Conservation (phyloP, 495 filamentous ascomycete genomes). For the Aspergillus heteromorphus region DNA sequence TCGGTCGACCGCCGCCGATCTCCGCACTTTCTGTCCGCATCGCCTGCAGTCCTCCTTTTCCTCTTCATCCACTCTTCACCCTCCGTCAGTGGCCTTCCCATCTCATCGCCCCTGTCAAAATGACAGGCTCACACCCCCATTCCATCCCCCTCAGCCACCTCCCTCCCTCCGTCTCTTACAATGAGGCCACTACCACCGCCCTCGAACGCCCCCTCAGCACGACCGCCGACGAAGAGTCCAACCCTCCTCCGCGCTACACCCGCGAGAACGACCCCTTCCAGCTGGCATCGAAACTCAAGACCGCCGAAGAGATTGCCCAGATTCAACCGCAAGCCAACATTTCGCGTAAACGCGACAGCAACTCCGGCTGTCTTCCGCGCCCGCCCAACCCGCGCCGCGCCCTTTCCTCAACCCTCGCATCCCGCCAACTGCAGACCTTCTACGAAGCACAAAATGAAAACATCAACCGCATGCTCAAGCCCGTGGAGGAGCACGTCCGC, state of each 20-base stretch:
- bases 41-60: not conserved
- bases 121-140: conserved; percentile 6
- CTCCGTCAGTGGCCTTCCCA: not conserved
- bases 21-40: not conserved
- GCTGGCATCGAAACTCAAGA: conserved; percentile 74
- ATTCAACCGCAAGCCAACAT: conserved; percentile 70
- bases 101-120: not conserved
- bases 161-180: conserved; percentile 17
- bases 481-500: conserved; percentile 82
- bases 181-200: conserved; percentile 34
- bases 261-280: conserved; percentile 71
- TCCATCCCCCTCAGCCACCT: conserved; percentile 20
- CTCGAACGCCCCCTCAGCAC: conserved; percentile 32
- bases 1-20: not conserved
- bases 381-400: conserved; percentile 20
- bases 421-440: conserved; percentile 72
- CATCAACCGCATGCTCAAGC: conserved; percentile 86
- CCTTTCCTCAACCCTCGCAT: conserved; percentile 32
- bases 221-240: conserved; percentile 59
- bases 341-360: conserved; percentile 63
- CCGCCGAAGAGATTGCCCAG: conserved; percentile 66
- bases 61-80: not conserved
- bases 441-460: conserved; percentile 91
- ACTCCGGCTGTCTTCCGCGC: conserved; percentile 16
- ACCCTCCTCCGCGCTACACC: conserved; percentile 54